Evolutionary conservation across 495 filamentous ascomycete genomes (phyloP), one percentile per base, ranked within the genome.

Genomic region (Bacidia rubella): DNA sequence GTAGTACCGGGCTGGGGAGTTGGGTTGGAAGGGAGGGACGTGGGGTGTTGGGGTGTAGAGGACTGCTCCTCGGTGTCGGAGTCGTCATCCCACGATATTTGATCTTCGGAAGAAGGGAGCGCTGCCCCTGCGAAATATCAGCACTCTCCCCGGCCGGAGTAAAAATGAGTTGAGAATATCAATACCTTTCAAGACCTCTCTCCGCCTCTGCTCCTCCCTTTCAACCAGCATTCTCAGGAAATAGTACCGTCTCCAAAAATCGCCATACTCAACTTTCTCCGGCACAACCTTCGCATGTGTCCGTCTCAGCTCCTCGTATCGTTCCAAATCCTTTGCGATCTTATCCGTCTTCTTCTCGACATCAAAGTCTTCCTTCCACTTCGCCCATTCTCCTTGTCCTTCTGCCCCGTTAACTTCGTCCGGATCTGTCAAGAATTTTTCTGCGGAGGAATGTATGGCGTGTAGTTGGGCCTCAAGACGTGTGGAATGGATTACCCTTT

Each of bases 231-330:
- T 82, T 59, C 93, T 73, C 54, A 97, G 70, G 72, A 96, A 99
- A 59, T 96, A 97, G 65, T 99, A 99, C 35, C 92, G 76, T 58
- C 76, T 82, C 93, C 93, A 99, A 65, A 97, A 99, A 43, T 82
- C 78, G 12, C 69, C 76, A 64, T 99, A 99, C 26, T 88, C 76
- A 12, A 95, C 87, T 57, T 76, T 76, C 68, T 89, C 89, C 17
- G 92, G 93, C 20, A 97, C 93, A 48, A 95, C 74, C 70, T 85
- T 90, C 75, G 95, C 93, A 92, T 96, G 97, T 3, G 90, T 88
- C 39, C 76, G 66, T 54, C 92, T 76, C 54, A 99, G 72, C 68
- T 97, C 92, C 21, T 83, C 80, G 59, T 94, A 95, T 57, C 84
- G 87, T 53, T 90, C 83, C 52, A 99, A 61, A 65, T 97, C 88